Evolutionary conservation across 495 filamentous ascomycete species (phyloP).

Genomic region (Tuber borchii): DNA sequence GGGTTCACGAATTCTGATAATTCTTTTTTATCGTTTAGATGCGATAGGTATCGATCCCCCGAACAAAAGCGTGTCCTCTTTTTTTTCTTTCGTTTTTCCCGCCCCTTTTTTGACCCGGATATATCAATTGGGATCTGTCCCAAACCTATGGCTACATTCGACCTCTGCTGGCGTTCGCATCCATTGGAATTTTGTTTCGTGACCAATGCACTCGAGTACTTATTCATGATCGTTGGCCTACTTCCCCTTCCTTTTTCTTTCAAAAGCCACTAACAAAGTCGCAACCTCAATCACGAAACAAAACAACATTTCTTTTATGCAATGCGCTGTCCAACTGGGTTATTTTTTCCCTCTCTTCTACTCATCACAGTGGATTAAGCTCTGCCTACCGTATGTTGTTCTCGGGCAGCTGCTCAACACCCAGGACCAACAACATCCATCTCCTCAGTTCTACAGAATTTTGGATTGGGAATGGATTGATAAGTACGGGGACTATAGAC

Average conservation of each 20-base stretch:
- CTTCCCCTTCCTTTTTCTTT: conserved; percentile 22
- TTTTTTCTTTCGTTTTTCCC: conserved; percentile 12
- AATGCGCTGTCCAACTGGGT: not conserved
- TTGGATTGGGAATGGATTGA: not conserved
- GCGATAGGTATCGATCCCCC: conserved; percentile 25
- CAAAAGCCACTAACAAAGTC: conserved; percentile 29
- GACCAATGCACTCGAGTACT: conserved; percentile 18
- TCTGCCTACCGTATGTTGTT: not conserved
- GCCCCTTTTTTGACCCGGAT: conserved; percentile 21
- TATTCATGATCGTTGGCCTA: conserved; percentile 10
- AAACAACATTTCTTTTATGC: not conserved
- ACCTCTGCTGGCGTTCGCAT: conserved; percentile 22
- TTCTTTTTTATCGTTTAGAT: conserved; percentile 35
- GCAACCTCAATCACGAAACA: conserved; percentile 11
- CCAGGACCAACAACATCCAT: not conserved
- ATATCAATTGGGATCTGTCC: conserved; percentile 22
- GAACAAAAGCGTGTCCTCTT: conserved; percentile 27
- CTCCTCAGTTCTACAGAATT: not conserved
- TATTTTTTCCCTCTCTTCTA: not conserved
- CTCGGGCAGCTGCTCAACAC: not conserved
- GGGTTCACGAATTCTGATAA: conserved; percentile 35
- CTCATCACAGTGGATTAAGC: not conserved
- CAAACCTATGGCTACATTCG: conserved; percentile 23
- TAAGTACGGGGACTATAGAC: not conserved
- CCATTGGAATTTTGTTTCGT: conserved; percentile 23